phyloP scores from a whole-genome alignment of 2,329 filamentous ascomycete species.

The Iodosphaeria phyllophila region DNA sequence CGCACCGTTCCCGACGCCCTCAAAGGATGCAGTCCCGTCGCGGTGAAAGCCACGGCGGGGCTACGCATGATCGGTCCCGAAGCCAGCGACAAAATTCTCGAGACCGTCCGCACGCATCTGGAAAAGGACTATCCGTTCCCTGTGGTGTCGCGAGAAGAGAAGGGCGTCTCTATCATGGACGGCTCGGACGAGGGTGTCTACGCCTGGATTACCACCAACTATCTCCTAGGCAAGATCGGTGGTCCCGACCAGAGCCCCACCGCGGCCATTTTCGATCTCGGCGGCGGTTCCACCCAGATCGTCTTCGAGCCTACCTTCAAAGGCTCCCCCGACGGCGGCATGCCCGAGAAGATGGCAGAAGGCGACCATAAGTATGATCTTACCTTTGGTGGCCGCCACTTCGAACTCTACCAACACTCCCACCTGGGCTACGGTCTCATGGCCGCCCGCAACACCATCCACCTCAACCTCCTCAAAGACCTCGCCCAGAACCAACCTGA shows the following conservation, averaged over 20 bases:
- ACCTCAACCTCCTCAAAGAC: constrained; percentile 55
- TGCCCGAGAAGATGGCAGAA: constrained; percentile 68
- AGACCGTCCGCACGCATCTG: constrained; percentile 65
- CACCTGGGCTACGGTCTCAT: constrained; percentile 95
- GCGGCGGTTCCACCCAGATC: constrained; percentile 93
- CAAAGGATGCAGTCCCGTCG: constrained; percentile 80
- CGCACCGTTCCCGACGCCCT: constrained; percentile 70
- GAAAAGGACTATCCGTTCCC: constrained; percentile 90
- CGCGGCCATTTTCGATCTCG: constrained; percentile 88
- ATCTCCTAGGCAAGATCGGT: constrained; percentile 93
- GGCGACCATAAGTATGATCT: constrained; percentile 95
- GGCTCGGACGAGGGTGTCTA: constrained; percentile 94
- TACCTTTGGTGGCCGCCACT: constrained; percentile 74
- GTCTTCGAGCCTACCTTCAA: constrained; percentile 95
- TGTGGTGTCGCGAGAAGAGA: constrained; percentile 67
- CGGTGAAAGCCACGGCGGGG: constrained; percentile 96
- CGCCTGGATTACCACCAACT: constrained; percentile 98
- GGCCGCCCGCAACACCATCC: constrained; percentile 77
- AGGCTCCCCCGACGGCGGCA: constrained; percentile 49
- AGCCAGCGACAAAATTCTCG: constrained; percentile 66
- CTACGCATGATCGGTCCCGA: constrained; percentile 71
- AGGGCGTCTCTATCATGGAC: constrained; percentile 93
- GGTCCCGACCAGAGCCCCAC: constrained; percentile 78
- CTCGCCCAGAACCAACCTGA: constrained; percentile 41
- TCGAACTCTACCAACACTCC: constrained; percentile 92